phyloP scores from a whole-genome alignment of 768 basidiomycete genomes.

The Clitopilus passeckerianus region DNA sequence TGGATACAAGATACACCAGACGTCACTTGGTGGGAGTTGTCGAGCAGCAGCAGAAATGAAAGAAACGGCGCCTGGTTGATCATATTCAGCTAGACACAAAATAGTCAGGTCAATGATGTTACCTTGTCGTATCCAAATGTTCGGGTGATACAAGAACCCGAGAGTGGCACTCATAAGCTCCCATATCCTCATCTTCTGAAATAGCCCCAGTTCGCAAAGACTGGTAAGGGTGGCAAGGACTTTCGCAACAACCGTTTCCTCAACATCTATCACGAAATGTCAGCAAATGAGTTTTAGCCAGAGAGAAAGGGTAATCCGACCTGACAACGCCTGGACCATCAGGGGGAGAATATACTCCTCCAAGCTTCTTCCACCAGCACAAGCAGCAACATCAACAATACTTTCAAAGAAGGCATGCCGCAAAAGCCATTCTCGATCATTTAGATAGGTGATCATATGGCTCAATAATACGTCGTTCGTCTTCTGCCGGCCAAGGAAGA shows the following conservation, averaged over 20 bases:
- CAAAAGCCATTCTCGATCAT: constrained; percentile 90
- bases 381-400: constrained; percentile 92
- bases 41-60: constrained; percentile 86
- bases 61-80: constrained; percentile 66
- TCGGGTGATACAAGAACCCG: constrained; percentile 93
- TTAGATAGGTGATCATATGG: constrained; percentile 77
- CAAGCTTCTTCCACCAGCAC: constrained; percentile 84
- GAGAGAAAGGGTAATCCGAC: constrained; percentile 33
- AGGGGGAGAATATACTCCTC: constrained; percentile 97
- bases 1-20: constrained; percentile 97
- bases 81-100: constrained; percentile 1
- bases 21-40: constrained; percentile 80
- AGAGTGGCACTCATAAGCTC: constrained; percentile 87
- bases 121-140: constrained; percentile 95
- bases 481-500: constrained; percentile 88
- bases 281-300: constrained; percentile 1
- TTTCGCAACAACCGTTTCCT: constrained; percentile 90
- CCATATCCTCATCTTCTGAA: constrained; percentile 96
- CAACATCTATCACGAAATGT: constrained; percentile 59
- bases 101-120: neutral
- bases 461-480: constrained; percentile 95
- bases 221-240: constrained; percentile 86
- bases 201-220: constrained; percentile 83
- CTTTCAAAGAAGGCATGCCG: constrained; percentile 93
- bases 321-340: constrained; percentile 93